Evolutionary conservation across 148 eudicot genomes (phyloP).

Genomic region (Bassia scoparia): DNA sequence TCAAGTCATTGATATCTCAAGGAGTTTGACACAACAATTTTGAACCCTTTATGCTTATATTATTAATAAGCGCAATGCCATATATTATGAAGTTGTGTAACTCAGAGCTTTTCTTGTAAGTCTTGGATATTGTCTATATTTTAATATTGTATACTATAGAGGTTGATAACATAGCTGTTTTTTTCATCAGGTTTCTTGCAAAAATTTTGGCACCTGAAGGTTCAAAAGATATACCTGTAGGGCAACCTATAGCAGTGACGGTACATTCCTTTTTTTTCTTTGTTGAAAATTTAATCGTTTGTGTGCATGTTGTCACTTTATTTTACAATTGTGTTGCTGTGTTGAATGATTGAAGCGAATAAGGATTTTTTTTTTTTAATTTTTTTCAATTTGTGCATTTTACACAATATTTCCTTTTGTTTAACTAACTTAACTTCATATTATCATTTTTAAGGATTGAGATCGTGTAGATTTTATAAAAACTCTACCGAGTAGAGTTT

Average conservation of each 20-base stretch:
- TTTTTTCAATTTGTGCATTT: too few relatives aligned
- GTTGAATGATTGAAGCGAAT: too few relatives aligned
- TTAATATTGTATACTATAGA: not conserved
- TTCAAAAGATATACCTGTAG: constrained; percentile 91
- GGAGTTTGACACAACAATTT: not conserved
- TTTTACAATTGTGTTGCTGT: not conserved
- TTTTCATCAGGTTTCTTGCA: constrained; percentile 72
- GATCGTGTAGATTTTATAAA: too few relatives aligned
- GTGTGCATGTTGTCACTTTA: not conserved
- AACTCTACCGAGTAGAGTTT: too few relatives aligned
- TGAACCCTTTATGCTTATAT: not conserved
- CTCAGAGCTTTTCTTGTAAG: not conserved
- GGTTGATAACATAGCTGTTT: constrained; percentile 13
- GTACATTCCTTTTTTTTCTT: constrained; percentile 31
- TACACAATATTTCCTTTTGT: too few relatives aligned
- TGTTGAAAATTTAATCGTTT: too few relatives aligned
- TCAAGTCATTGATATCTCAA: not conserved
- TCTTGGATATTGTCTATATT: not conserved
- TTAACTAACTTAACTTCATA: too few relatives aligned
- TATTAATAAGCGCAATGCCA: not conserved
- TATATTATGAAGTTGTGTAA: not conserved
- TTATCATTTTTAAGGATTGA: too few relatives aligned
- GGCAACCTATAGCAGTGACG: constrained; percentile 87
- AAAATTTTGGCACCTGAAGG: constrained; percentile 89
- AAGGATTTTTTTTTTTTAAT: too few relatives aligned